Conservation (phyloP, 140 eudicot genomes). For the Oenanthe javanica region DNA sequence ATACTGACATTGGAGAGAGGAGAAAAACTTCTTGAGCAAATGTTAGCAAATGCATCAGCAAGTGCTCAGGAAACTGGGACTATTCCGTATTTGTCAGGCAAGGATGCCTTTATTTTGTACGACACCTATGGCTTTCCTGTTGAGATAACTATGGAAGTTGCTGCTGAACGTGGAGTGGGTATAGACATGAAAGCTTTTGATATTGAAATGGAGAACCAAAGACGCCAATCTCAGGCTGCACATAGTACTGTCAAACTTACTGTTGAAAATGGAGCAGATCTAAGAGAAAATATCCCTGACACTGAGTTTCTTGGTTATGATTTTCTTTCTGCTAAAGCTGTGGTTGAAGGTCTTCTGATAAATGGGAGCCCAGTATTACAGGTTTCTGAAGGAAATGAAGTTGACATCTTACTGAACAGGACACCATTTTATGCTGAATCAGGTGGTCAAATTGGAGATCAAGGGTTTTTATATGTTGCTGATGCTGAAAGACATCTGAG, state of each 20-base stretch:
- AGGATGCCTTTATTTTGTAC: slow-evolving; percentile 78
- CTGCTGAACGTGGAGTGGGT: slow-evolving; percentile 64
- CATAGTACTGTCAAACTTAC: slow-evolving; percentile 75
- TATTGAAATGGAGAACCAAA: slow-evolving; percentile 84
- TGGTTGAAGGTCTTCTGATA: slow-evolving; percentile 60
- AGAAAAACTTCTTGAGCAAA: slow-evolving; percentile 72
- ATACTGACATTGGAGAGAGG: slow-evolving; percentile 77
- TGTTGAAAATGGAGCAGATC: slow-evolving; percentile 63
- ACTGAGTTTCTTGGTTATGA: slow-evolving; percentile 85
- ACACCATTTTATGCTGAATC: slow-evolving; percentile 98
- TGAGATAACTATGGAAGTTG: slow-evolving; percentile 85
- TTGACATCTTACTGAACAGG: slow-evolving; percentile 64
- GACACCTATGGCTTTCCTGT: slow-evolving; percentile 93
- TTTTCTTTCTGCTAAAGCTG: slow-evolving; percentile 58
- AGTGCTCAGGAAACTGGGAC: slow-evolving; percentile 28
- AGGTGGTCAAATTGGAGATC: slow-evolving; percentile 95
- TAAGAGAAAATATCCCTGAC: slow-evolving; percentile 48
- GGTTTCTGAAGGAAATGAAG: slow-evolving; percentile 75
- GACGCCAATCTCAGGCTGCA: slow-evolving; percentile 96
- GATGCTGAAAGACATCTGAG: slow-evolving; percentile 33
- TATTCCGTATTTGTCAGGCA: slow-evolving; percentile 56
- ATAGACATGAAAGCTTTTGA: slow-evolving; percentile 71
- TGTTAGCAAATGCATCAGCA: slow-evolving; percentile 49
- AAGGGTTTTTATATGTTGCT: slow-evolving; percentile 53
- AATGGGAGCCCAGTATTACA: slow-evolving; percentile 62